Percentiles rank a stretch among this genome's conserved stretches.
phyloP scores from a whole-genome alignment of 1,139 yeast species.

The Suhomyces wounanorum region DNA sequence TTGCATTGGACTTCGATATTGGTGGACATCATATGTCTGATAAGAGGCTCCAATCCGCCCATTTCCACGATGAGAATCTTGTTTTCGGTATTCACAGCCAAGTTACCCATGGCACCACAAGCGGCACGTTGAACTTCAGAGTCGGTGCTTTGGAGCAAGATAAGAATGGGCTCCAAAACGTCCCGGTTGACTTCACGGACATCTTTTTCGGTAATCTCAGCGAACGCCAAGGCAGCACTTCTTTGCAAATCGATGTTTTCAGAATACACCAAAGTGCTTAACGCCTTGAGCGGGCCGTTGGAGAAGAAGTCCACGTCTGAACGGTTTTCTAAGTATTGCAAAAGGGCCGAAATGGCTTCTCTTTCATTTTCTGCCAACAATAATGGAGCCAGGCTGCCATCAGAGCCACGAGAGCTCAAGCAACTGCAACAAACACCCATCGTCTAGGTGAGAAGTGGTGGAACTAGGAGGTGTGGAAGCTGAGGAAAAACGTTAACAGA shows the following conservation, averaged over 20 bases:
- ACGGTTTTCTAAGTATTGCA: slow-evolving; percentile 83
- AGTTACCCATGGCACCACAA: slow-evolving; percentile 95
- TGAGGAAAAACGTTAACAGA: background rate
- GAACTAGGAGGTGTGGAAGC: background rate
- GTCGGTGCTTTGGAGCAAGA: slow-evolving; percentile 82
- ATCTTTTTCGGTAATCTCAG: slow-evolving; percentile 96
- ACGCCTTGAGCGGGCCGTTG: slow-evolving; percentile 85
- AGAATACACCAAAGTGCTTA: slow-evolving; percentile 89
- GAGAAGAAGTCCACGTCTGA: slow-evolving; percentile 90
- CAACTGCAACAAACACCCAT: slow-evolving; percentile 78
- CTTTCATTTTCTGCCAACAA: slow-evolving; percentile 95
- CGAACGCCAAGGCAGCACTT: slow-evolving; percentile 97
- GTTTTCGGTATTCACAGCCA: slow-evolving; percentile 95
- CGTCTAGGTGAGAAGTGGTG: background rate
- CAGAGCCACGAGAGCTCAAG: slow-evolving; percentile 39
- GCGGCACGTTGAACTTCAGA: slow-evolving; percentile 98
- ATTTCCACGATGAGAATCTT: slow-evolving; percentile 91
- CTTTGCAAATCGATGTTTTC: slow-evolving; percentile 94
- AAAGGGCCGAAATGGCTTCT: slow-evolving; percentile 88
- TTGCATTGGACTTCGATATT: slow-evolving; percentile 98
- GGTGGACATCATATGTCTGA: slow-evolving; percentile 95
- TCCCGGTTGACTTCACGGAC: slow-evolving; percentile 88
- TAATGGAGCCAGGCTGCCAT: slow-evolving; percentile 65
- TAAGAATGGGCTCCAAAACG: slow-evolving; percentile 89
- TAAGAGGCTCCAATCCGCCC: slow-evolving; percentile 96